These are phyloP conservation scores for Fusarium brachygibbosum DNA, from an alignment of 2,329 filamentous ascomycete genomes.

Conservation along the genomic window DNA sequence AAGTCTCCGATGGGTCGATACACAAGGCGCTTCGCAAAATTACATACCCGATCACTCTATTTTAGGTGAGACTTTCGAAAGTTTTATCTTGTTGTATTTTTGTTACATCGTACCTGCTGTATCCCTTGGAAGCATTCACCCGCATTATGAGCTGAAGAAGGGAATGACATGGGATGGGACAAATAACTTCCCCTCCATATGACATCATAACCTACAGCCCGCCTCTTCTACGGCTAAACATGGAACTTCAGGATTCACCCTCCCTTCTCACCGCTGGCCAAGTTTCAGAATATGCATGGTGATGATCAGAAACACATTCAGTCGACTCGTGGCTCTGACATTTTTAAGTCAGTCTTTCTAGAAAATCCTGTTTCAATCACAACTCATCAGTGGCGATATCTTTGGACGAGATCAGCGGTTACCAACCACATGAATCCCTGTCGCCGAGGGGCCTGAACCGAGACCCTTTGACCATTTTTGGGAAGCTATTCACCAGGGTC, in stretches of 20 bases:
- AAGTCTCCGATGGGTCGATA: conserved; percentile 16
- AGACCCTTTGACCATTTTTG: conserved; percentile 34
- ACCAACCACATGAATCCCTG: conserved; percentile 38
- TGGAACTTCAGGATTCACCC: conserved; percentile 4
- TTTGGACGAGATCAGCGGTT: conserved; percentile 44
- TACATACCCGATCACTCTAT: not conserved
- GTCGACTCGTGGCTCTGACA: conserved; percentile 23
- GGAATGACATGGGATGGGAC: not conserved
- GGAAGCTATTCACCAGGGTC: conserved; percentile 18
- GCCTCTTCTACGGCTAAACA: conserved; percentile 11
- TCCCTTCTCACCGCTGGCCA: conserved; percentile 8
- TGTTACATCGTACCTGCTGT: not conserved
- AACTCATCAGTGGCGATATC: conserved; percentile 35
- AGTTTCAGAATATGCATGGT: conserved; percentile 45
- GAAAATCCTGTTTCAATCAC: conserved; percentile 44
- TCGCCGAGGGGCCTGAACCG: conserved; percentile 11
- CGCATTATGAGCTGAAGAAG: not conserved
- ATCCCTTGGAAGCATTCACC: not conserved
- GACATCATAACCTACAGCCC: conserved; percentile 30
- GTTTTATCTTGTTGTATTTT: not conserved
- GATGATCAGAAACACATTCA: conserved; percentile 37
- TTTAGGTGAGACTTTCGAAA: not conserved
- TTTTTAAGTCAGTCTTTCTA: conserved; percentile 13
- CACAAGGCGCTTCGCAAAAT: conserved; percentile 37
- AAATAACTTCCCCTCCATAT: conserved; percentile 16